Conservation (phyloP, 495 filamentous ascomycete species). For the Sabuloglossum arenarium region DNA sequence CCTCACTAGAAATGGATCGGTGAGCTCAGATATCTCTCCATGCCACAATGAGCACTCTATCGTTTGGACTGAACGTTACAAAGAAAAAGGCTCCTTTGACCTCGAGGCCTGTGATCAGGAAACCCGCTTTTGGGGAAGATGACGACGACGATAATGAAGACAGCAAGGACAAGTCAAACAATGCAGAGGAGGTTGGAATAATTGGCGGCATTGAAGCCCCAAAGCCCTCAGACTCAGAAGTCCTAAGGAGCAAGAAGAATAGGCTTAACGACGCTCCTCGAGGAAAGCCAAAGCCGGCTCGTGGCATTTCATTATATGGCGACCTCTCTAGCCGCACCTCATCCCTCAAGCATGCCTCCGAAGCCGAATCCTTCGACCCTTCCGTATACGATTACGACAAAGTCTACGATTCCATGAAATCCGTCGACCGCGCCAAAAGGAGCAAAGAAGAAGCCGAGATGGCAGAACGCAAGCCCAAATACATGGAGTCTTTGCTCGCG, state of each 20-base stretch:
- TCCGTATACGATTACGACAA: conserved; percentile 60
- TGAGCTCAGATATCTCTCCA: conserved; percentile 2
- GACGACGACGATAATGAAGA: conserved; percentile 26
- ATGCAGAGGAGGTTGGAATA: conserved; percentile 11
- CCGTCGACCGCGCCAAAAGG: conserved; percentile 13
- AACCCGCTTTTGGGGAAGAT: conserved; percentile 28
- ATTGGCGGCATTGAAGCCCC: conserved; percentile 15
- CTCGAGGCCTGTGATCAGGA: conserved; percentile 21
- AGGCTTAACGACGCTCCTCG: conserved; percentile 12
- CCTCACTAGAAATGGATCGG: background rate
- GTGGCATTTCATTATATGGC: conserved; percentile 23
- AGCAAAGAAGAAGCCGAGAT: conserved; percentile 16
- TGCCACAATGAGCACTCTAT: conserved; percentile 19
- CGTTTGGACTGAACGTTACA: conserved; percentile 36
- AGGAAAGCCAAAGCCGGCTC: conserved; percentile 16
- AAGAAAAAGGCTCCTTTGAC: conserved; percentile 17
- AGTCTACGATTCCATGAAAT: conserved; percentile 38
- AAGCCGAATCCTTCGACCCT: conserved; percentile 37
- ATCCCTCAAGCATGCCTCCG: conserved; percentile 32
- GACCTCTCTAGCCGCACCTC: conserved; percentile 32
- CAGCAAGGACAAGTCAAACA: conserved; percentile 2
- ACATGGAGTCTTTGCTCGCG: conserved; percentile 61
- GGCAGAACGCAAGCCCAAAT: conserved; percentile 19
- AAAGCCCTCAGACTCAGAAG: conserved; percentile 4
- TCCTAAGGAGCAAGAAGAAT: conserved; percentile 10